Conservation (phyloP, 352 stramenopile genomes). For the Pythium oligandrum region DNA sequence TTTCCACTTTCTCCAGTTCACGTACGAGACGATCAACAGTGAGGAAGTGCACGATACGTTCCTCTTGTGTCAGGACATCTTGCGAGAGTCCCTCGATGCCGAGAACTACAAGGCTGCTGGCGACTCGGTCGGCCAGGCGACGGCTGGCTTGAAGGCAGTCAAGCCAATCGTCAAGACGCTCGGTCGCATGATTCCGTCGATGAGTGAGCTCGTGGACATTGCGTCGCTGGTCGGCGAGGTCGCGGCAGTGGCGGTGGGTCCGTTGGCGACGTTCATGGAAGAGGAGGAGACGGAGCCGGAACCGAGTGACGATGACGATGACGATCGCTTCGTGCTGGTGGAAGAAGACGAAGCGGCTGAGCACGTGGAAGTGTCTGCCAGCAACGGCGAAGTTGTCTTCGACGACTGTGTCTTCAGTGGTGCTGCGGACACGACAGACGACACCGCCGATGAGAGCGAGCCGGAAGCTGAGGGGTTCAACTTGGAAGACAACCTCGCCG, state of each 20-base stretch:
- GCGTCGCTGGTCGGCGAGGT: conserved; percentile 53
- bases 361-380: too few relatives aligned
- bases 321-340: conserved; percentile 5
- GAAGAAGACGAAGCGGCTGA: too few relatives aligned
- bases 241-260: conserved; percentile 35
- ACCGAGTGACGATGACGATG: conserved; percentile 12
- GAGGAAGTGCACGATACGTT: conserved; percentile 68
- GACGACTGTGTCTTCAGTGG: too few relatives aligned
- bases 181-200: conserved; percentile 54
- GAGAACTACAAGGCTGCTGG: conserved; percentile 59
- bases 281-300: too few relatives aligned
- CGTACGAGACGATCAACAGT: conserved; percentile 72
- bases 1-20: conserved; percentile 62
- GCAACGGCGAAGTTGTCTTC: too few relatives aligned
- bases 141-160: conserved; percentile 31
- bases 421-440: too few relatives aligned
- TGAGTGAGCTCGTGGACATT: conserved; percentile 58
- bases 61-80: conserved; percentile 55
- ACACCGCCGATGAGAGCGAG: too few relatives aligned
- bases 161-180: conserved; percentile 38
- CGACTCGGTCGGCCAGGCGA: conserved; percentile 31
- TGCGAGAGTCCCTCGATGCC: conserved; percentile 49
- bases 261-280: conserved; percentile 6
- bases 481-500: too few relatives aligned
- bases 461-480: too few relatives aligned